Base-by-base conservation (phyloP, 352 stramenopile genomes). In the Phytophthora foliorum region DNA sequence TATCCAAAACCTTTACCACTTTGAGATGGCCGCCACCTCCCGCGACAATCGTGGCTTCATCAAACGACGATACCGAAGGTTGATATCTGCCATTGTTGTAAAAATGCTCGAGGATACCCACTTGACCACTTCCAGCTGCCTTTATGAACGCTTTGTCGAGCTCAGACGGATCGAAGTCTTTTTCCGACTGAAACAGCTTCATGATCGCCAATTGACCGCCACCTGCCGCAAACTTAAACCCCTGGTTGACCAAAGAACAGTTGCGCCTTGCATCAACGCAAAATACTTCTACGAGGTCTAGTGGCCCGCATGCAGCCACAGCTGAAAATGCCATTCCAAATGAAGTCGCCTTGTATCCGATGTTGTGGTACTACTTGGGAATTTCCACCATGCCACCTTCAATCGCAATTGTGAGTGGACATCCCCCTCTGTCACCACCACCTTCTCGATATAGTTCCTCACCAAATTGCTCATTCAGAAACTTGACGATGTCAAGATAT, bases 381-480 rank as follows among this genome's bases (percentile, higher is more conserved):
- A 56, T 56, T 17, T 56, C 49, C 49, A 29, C 17, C n/a, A n/a
- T 39, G 11, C 49, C 49, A 27, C 19, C 29, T 41, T 41, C 29
- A 17, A 56, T 56, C 17, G 49, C 49, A 13, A 17, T 31, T 56
- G 49, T 41, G 2, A 56, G 49, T 17, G 49, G 49, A 19, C 49
- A 56, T 11, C 17, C n/a, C 14, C 19, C 29, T 31, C 29, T 27
- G 7, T 56, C n/a, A 19, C 9, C 17, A 38, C n/a, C 29, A 7
- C 11, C n/a, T 11, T 3, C 4, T 17, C 19, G 17, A 29, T 42
- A 29, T 11, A 56, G n/a, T 41, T 29, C n/a, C 10, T 27, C 48
- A 27, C 48, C 48, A 39, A 38, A 56, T 27, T 42, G 21, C n/a
- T 56, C 49, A 14, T 42, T 42, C 31, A 56, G n/a, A 27, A 42